Base-by-base conservation (phyloP, 208 protist genomes). In the Wallacemonas sp. region DNA sequence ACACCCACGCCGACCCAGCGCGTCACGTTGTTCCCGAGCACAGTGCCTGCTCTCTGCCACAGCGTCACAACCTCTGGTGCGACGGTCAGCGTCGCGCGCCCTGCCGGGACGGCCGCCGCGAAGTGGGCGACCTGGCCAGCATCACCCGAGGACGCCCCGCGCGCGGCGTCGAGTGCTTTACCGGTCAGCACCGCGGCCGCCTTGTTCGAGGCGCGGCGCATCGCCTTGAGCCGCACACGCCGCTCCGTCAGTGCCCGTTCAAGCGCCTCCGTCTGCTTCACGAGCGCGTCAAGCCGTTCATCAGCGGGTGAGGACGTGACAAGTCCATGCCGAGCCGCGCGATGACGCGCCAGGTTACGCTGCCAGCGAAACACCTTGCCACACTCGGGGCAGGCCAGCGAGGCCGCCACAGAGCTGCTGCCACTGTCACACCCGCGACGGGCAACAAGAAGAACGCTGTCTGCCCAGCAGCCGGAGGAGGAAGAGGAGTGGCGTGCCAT, bases 321-420 rank as follows among this genome's bases (percentile, higher is more conserved):
- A 1, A 89, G 55, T 0, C 69, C 54, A 61, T 93, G 87, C 6
- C 87, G 79, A 0, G 68, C 36, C 32, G 60, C 68, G 33, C 87
- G 83, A 66, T 93, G 87, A 33, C 77, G 70, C 3, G 44, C 47
- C 2, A 93, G 68, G 49, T 85, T 93, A 5, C 48, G 36, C 14
- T 54, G 58, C 54, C 80, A 74, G 14, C 83, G 56, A 65, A 93
- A 90, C 1, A 63, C 63, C 60, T 90, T 93, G 2, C 81, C 78
- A 62, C 87, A 93, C 23, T 93, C 87, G 2, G 83, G 87, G 38
- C 87, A 93, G n/a, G 60, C 19, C n/a, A 66, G 63, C 14, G 64
- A 44, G 41, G 36, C 9, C 34, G 23, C 16, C 30, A 33, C 5
- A 33, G 56, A 2, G 62, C 11, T 26, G 1, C 19, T 26, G 21